These are phyloP conservation scores for Hymenoscyphus occultus DNA, from an alignment of 2,329 filamentous ascomycete genomes.

Conservation along the genomic window DNA sequence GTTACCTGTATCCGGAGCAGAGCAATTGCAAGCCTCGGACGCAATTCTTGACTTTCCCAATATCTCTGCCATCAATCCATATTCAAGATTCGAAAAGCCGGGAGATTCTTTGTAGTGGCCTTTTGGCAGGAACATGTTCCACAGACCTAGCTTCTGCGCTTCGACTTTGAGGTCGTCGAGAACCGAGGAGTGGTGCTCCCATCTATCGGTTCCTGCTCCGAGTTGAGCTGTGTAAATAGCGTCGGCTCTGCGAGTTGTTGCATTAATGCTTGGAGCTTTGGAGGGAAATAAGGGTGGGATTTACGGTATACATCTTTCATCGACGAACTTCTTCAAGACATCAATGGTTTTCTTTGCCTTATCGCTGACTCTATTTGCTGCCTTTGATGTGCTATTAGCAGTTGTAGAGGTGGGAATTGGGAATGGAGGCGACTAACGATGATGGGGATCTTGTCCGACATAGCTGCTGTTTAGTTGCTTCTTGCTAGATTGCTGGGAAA, in stretches of 20 bases:
- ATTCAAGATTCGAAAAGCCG: slow-evolving; percentile 93
- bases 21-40: slow-evolving; percentile 84
- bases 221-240: slow-evolving; percentile 76
- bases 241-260: slow-evolving; percentile 59
- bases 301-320: slow-evolving; percentile 87
- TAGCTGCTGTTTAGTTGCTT: slow-evolving; percentile 26
- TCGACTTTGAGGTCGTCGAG: slow-evolving; percentile 87
- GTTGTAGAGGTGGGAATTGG: slow-evolving; percentile 20
- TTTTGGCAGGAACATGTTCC: slow-evolving; percentile 98
- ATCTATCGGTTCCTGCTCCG: slow-evolving; percentile 70
- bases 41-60: slow-evolving; percentile 82
- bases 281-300: slow-evolving; percentile 28
- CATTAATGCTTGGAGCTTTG: slow-evolving; percentile 5
- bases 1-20: slow-evolving; percentile 89
- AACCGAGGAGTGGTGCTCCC: slow-evolving; percentile 74
- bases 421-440: slow-evolving; percentile 39
- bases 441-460: slow-evolving; percentile 47
- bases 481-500: background rate
- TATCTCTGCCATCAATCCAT: slow-evolving; percentile 96
- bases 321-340: slow-evolving; percentile 89
- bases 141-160: slow-evolving; percentile 79
- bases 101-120: slow-evolving; percentile 94
- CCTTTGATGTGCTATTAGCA: slow-evolving; percentile 21
- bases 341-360: slow-evolving; percentile 81
- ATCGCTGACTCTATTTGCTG: slow-evolving; percentile 64